Base-by-base conservation (phyloP, 257 asterid genomes). In the Nemophila menziesii region DNA sequence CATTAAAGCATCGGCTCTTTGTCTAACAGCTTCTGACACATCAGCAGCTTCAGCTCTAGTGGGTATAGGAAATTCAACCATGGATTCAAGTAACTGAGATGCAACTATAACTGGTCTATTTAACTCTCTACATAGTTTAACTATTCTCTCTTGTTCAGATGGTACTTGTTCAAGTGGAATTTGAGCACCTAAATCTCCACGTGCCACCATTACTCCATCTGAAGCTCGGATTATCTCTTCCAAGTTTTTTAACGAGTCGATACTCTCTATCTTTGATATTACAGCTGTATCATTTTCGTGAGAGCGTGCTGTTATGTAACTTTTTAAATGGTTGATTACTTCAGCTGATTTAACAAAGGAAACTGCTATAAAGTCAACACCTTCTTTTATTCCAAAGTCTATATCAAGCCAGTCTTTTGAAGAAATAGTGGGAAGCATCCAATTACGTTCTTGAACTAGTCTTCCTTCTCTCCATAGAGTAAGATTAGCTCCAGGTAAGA, bases 271-370 rank as follows among this genome's bases (percentile, higher is more conserved):
- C 36, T 29, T 29, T 10, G 36, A 10, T 13, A 44, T 44, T 13
- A 44, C 34, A 42, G 46, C 20, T 29, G 36, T 5, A 29, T 29
- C 12, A 13, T 5, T 29, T 2, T 84, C 96, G 40, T 80, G 92
- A 52, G 96, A 90, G 44, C 93, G 74, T 42, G 98, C 96, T 58
- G 75, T 70, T 40, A 89, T 80, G 44, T 89, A 89, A 74, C 98
- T 89, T 69, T 65, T 89, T 37, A 89, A 94, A 70, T 84, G 93
- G 66, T 82, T 85, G 64, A 89, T 61, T 36, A 89, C 96, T 64
- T 84, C 98, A 12, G 96, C 98, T 49, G 98, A 80, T 71, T 84
- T 89, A 72, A 89, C 98, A 69, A 89, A 89, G 23, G 98, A 89
- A 70, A 89, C 69, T 21, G 98, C 96, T 43, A 89, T 76, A 67